Conservation (phyloP, 139 green algal species). For the Volvox africanus region DNA sequence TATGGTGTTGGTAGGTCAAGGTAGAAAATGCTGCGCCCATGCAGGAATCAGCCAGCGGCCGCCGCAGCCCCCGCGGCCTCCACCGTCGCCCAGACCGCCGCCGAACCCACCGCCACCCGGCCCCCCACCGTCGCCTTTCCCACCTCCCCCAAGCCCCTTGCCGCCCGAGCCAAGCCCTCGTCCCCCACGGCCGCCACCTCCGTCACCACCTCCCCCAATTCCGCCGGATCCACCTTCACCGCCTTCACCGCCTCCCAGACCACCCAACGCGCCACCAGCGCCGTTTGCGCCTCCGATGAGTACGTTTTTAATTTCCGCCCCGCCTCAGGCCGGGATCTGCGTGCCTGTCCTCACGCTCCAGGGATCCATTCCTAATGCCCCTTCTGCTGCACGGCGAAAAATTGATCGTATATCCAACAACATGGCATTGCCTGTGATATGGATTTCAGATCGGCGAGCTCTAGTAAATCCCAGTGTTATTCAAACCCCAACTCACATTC, state of each 20-base stretch:
- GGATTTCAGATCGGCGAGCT: too few relatives aligned
- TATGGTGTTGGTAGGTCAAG: background rate
- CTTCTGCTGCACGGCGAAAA: too few relatives aligned
- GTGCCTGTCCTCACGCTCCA: background rate
- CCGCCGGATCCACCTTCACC: background rate
- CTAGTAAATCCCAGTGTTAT: too few relatives aligned
- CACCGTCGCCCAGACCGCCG: slow-evolving; percentile 3
- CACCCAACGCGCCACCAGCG: background rate
- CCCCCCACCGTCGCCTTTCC: background rate
- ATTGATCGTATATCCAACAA: background rate
- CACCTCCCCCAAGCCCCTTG: background rate
- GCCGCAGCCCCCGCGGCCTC: slow-evolving; percentile 11
- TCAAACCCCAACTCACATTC: too few relatives aligned
- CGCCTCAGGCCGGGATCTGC: background rate
- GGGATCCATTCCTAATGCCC: background rate
- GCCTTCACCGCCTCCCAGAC: slow-evolving; percentile 6
- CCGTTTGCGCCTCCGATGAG: background rate
- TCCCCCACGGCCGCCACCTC: background rate
- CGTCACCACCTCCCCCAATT: background rate
- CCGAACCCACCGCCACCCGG: background rate
- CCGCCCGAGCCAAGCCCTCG: background rate
- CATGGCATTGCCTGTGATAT: background rate
- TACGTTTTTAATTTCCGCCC: background rate
- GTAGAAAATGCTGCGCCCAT: background rate
- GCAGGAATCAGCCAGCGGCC: background rate